Conservation (phyloP, 192 early-diverging fungal genomes). For the Coemansia sp. region DNA sequence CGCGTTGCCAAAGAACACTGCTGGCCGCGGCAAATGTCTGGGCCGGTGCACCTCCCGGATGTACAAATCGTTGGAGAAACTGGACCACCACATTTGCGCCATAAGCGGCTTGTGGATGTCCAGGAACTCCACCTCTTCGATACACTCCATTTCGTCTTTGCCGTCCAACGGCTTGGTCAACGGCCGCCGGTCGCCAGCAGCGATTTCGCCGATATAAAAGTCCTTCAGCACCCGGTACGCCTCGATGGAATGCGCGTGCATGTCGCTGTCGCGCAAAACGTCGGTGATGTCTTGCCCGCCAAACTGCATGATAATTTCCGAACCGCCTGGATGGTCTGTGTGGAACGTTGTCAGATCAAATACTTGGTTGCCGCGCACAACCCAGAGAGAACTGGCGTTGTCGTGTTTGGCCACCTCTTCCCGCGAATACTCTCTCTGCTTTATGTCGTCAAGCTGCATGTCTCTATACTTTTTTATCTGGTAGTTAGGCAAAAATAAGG, state of each 20-base stretch:
- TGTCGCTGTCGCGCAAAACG: constrained; percentile 73
- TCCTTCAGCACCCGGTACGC: constrained; percentile 88
- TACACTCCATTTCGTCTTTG: constrained; percentile 57
- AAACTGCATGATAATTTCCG: constrained; percentile 82
- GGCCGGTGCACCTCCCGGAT: constrained; percentile 90
- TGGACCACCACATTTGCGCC: constrained; percentile 70
- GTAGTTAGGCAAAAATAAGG: not conserved
- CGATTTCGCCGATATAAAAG: constrained; percentile 71
- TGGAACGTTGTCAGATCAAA: constrained; percentile 89
- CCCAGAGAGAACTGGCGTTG: constrained; percentile 73
- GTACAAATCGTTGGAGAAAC: constrained; percentile 81
- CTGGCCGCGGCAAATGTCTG: constrained; percentile 72
- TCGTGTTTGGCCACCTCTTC: constrained; percentile 76
- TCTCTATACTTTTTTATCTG: not conserved
- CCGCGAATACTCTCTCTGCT: constrained; percentile 58
- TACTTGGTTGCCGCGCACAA: constrained; percentile 75
- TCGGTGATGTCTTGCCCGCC: constrained; percentile 82
- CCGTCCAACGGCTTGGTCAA: constrained; percentile 40
- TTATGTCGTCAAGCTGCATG: constrained; percentile 7
- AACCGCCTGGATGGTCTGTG: constrained; percentile 91
- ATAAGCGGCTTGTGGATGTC: constrained; percentile 81
- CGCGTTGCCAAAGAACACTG: constrained; percentile 76
- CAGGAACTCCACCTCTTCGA: constrained; percentile 68
- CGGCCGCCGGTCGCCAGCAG: constrained; percentile 54
- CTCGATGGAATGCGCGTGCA: constrained; percentile 77